phyloP scores from a whole-genome alignment of 2,329 filamentous ascomycete genomes.

The Podosphaera aphanis region DNA sequence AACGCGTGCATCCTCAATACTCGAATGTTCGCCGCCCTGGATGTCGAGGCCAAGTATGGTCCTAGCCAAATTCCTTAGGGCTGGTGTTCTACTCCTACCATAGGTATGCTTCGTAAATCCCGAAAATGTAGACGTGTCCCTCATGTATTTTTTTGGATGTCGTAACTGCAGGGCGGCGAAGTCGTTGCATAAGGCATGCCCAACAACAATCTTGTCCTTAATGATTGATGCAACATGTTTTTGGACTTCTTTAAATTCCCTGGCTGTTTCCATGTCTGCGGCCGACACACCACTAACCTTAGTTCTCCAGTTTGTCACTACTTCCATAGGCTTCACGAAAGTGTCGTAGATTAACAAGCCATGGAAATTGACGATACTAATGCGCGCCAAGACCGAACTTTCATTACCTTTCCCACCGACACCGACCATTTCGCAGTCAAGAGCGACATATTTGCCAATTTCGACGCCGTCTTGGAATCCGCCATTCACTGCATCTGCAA shows the following conservation, averaged over 20 bases:
- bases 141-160: conserved; percentile 54
- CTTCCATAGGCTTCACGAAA: conserved; percentile 56
- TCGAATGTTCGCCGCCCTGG: conserved; percentile 39
- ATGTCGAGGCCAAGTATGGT: conserved; percentile 37
- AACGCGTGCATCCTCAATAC: conserved; percentile 59
- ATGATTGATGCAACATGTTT: conserved; percentile 44
- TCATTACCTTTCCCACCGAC: conserved; percentile 46
- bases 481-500: conserved; percentile 35
- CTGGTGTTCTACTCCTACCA: conserved; percentile 45
- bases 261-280: conserved; percentile 44
- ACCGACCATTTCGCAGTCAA: conserved; percentile 98
- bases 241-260: conserved; percentile 58
- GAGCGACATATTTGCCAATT: conserved; percentile 70
- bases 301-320: conserved; percentile 78
- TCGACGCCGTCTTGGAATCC: conserved; percentile 38
- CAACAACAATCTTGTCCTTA: conserved; percentile 49
- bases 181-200: conserved; percentile 65
- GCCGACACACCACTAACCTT: conserved; percentile 60
- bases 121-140: conserved; percentile 62
- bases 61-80: conserved; percentile 32
- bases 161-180: conserved; percentile 49
- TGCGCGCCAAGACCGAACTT: conserved; percentile 58
- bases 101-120: conserved; percentile 50
- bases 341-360: conserved; percentile 85
- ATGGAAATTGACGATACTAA: conserved; percentile 83